Evolutionary conservation across 352 stramenopile genomes (phyloP).

Genomic region (Globisporangium takayamanum): DNA sequence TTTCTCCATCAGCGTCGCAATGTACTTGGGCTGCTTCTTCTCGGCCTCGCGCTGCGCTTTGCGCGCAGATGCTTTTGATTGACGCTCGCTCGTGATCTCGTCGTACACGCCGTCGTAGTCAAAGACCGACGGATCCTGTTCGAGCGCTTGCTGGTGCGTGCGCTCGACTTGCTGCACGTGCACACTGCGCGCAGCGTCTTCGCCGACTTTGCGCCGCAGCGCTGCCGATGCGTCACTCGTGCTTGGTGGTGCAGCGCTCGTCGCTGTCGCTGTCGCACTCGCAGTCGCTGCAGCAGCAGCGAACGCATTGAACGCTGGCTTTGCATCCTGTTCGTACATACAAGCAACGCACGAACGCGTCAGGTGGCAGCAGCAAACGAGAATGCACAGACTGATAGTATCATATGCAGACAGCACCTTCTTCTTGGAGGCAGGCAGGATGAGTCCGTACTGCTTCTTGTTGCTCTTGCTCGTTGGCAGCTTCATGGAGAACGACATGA

Average conservation of each 20-base stretch:
- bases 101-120: conserved; percentile 91
- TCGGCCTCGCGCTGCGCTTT: conserved; percentile 49
- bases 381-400: background rate
- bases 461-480: conserved; percentile 19
- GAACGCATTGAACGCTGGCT: conserved; percentile 14
- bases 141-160: conserved; percentile 47
- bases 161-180: conserved; percentile 44
- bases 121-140: conserved; percentile 80
- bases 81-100: conserved; percentile 50
- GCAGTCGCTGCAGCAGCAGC: background rate
- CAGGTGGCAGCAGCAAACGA: background rate
- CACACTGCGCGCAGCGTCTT: conserved; percentile 47
- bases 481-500: conserved; percentile 34
- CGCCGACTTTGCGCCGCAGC: conserved; percentile 24
- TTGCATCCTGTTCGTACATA: background rate
- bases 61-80: conserved; percentile 28
- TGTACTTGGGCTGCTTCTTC: conserved; percentile 85
- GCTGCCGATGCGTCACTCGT: conserved; percentile 9
- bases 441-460: conserved; percentile 21
- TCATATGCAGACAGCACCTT: background rate
- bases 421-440: conserved; percentile 11
- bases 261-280: background rate
- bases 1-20: conserved; percentile 83
- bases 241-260: no score
- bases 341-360: background rate